Evolutionary conservation across 768 basidiomycete species (phyloP).

Genomic region (Psilocybe tampanensis): DNA sequence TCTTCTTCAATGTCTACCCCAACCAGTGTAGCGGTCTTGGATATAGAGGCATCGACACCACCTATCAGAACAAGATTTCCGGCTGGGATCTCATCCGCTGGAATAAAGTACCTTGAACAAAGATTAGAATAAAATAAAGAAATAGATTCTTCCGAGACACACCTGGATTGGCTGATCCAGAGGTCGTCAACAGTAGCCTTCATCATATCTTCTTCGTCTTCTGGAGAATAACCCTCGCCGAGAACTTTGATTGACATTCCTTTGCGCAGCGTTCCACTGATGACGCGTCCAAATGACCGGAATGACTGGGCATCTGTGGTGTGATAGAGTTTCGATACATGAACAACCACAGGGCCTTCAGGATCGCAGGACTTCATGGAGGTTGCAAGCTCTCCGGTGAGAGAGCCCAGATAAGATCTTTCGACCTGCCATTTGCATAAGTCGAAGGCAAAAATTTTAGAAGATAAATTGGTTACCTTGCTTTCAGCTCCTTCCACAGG

Average conservation of each 20-base stretch:
- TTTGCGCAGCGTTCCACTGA: slow-evolving; percentile 87
- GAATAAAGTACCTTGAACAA: slow-evolving; percentile 78
- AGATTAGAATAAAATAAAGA: background rate
- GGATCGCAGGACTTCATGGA: slow-evolving; percentile 85
- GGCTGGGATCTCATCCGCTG: slow-evolving; percentile 84
- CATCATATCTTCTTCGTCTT: slow-evolving; percentile 99
- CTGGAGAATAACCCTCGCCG: slow-evolving; percentile 97
- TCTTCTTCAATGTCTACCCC: slow-evolving; percentile 77
- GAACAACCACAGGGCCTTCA: slow-evolving; percentile 89
- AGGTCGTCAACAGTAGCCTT: slow-evolving; percentile 81
- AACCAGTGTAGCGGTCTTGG: slow-evolving; percentile 91
- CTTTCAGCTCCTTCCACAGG: slow-evolving; percentile 56
- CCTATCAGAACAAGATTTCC: slow-evolving; percentile 93
- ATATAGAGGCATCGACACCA: slow-evolving; percentile 92
- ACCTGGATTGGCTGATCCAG: slow-evolving; percentile 93
- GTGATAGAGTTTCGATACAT: slow-evolving; percentile 93
- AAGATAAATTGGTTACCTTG: slow-evolving; percentile 51
- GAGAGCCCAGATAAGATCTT: slow-evolving; percentile 86
- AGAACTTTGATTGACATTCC: slow-evolving; percentile 92
- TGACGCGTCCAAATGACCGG: slow-evolving; percentile 91
- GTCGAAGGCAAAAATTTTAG: background rate
- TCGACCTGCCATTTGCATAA: slow-evolving; percentile 49
- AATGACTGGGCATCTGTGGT: slow-evolving; percentile 97
- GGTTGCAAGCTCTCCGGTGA: slow-evolving; percentile 74
- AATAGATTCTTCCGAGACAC: slow-evolving; percentile 18